phyloP scores from a whole-genome alignment of 495 filamentous ascomycete genomes.

The Chaetomium cochliodes region DNA sequence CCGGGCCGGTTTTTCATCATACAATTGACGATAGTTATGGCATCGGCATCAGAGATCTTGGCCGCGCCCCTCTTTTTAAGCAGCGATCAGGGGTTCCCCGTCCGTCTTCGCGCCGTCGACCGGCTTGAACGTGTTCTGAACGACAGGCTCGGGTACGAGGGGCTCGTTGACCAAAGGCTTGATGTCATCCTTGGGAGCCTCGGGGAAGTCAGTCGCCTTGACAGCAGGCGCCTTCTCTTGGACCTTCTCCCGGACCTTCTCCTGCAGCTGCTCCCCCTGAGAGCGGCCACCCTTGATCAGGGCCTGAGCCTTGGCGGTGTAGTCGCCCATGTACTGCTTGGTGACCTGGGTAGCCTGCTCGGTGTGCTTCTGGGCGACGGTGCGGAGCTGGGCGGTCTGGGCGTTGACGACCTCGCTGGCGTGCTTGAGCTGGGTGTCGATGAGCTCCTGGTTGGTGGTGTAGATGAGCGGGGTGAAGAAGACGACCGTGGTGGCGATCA shows the following conservation, averaged over 20 bases:
- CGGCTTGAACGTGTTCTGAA: no score
- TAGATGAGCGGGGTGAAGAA: conserved; percentile 92
- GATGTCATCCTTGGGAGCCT: conserved; percentile 54
- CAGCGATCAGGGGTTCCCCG: conserved; percentile 42
- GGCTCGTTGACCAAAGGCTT: conserved; percentile 4
- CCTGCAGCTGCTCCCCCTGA: conserved; percentile 30
- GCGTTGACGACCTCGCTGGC: conserved; percentile 68
- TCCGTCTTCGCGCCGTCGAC: conserved; percentile 24
- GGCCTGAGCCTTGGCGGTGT: conserved; percentile 79
- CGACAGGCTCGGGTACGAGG: conserved; percentile 16
- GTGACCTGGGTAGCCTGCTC: conserved; percentile 70
- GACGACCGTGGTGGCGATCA: conserved; percentile 69
- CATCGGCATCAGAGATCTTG: not conserved
- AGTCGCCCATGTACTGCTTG: conserved; percentile 79
- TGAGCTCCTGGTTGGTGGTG: conserved; percentile 87
- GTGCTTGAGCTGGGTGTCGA: conserved; percentile 78
- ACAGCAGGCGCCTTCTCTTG: no score
- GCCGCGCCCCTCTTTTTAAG: conserved; percentile 26
- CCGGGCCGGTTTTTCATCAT: conserved; percentile 9
- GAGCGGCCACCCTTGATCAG: conserved; percentile 52
- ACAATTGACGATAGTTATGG: not conserved
- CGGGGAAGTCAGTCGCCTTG: conserved; percentile 57
- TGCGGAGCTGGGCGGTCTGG: conserved; percentile 78
- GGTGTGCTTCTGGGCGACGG: conserved; percentile 79
- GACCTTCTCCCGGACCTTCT: conserved; percentile 14